phyloP scores from a whole-genome alignment of 495 filamentous ascomycete genomes.

The Penicillium lividum region DNA sequence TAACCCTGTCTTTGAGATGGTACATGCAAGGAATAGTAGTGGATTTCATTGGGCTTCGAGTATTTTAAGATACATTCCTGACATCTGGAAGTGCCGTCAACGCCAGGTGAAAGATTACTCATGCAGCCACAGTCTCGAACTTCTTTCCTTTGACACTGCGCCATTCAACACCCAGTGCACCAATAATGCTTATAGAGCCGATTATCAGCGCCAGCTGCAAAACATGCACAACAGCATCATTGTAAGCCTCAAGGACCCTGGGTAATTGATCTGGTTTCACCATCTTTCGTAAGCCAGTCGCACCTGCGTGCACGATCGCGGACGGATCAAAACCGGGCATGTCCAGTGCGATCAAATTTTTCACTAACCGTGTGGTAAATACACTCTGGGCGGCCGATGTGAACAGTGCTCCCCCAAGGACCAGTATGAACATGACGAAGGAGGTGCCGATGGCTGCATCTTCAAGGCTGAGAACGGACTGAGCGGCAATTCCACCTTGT shows the following conservation, averaged over 20 bases:
- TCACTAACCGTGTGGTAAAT: constrained; percentile 28
- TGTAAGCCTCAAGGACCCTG: constrained; percentile 52
- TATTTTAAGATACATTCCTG: not conserved
- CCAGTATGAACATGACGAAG: constrained; percentile 42
- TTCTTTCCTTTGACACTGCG: constrained; percentile 48
- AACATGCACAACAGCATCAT: constrained; percentile 49
- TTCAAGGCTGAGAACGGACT: constrained; percentile 34
- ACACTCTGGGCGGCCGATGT: constrained; percentile 36
- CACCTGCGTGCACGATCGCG: not conserved
- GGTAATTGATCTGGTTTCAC: not conserved
- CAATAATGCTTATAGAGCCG: constrained; percentile 42
- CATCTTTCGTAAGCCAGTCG: not conserved
- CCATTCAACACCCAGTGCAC: constrained; percentile 55
- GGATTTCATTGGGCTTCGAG: too few relatives aligned
- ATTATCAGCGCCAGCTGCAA: constrained; percentile 52
- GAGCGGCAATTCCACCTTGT: constrained; percentile 35
- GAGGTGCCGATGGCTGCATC: constrained; percentile 42
- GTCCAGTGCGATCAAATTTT: not conserved
- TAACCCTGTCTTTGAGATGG: too few relatives aligned
- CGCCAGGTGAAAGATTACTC: not conserved
- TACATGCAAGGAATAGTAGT: too few relatives aligned
- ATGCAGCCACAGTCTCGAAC: not conserved
- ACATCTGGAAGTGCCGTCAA: not conserved
- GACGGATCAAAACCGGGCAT: not conserved
- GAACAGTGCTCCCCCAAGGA: constrained; percentile 43